Base-by-base conservation (phyloP, 2,329 filamentous ascomycete genomes). In the Chrysoporthe puriensis region DNA sequence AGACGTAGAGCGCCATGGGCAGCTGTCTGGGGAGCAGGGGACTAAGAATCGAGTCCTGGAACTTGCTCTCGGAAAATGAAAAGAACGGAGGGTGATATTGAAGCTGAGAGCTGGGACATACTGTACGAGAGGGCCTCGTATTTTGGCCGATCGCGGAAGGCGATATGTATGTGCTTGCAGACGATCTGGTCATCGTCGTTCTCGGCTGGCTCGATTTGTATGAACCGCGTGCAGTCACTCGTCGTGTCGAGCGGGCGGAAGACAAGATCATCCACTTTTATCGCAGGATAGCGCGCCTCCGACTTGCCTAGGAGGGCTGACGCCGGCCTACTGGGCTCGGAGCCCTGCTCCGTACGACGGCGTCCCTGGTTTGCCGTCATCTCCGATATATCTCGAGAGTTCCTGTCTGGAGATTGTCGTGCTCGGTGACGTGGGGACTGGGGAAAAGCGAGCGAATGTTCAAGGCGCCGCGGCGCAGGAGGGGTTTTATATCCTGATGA, bases 41-140 rank as follows among this genome's bases (percentile, higher is more conserved):
- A 16, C 1, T 14, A 1, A 16, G 26, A 32, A 56, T 50, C 5
- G n/a, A 2, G 7, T 50, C 46, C 14, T 50, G 14, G 16, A 13
- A 14, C n/a, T 50, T 16, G 46, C 14, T 18, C 5, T 21, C n/a
- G n/a, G 4, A 7, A n/a, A 42, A n/a, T 2, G 34, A 40, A 21
- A n/a, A 58, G 34, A n/a, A 6, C 21, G 16, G 1, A 14, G 2
- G 21, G 21, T 7, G 16, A 9, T 34, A n/a, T 14, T n/a, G 34
- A 21, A n/a, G 26, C 9, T 18, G 6, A 50, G 4, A 9, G 7
- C 2, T 4, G 8, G 44, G 9, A 7, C 59, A 18, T 60, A 61
- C 36, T 40, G 14, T 76, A 77, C 1, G 74, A 76, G 44, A 76
- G 62, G 18, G 73, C 73, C 34, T 73, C 64, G 60, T 71, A 75